These are phyloP conservation scores for Wallacemonas sp. DNA, from an alignment of 208 protist species.

Conservation along the genomic window DNA sequence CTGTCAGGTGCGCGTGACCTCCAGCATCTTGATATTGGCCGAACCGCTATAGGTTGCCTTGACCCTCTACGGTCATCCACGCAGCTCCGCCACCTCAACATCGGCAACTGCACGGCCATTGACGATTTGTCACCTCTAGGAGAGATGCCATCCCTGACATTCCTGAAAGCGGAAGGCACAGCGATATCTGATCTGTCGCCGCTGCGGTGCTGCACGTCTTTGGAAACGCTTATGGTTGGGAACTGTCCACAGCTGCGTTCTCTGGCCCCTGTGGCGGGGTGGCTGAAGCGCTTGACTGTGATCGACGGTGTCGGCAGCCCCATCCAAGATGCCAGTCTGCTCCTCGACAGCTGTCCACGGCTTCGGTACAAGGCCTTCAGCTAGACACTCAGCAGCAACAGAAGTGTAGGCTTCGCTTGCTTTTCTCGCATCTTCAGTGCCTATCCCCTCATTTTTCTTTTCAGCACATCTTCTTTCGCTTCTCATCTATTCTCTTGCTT, in stretches of 20 bases:
- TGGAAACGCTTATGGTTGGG: background rate
- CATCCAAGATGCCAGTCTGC: too few relatives aligned
- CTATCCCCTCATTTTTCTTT: too few relatives aligned
- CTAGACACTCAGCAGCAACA: too few relatives aligned
- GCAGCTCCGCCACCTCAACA: background rate
- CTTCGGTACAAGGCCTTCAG: too few relatives aligned
- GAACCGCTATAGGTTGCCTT: background rate
- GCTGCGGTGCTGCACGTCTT: background rate
- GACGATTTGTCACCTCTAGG: background rate
- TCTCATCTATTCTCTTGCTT: too few relatives aligned
- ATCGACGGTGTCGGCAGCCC: too few relatives aligned
- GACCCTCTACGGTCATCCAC: background rate
- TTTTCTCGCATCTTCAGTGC: too few relatives aligned
- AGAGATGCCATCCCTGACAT: background rate
- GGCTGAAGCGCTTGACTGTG: too few relatives aligned
- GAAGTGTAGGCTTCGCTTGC: too few relatives aligned
- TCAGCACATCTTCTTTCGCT: too few relatives aligned
- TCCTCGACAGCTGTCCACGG: too few relatives aligned
- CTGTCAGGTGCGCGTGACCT: background rate
- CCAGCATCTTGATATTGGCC: background rate
- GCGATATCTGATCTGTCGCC: background rate
- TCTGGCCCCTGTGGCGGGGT: too few relatives aligned
- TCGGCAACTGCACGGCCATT: background rate
- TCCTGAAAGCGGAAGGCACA: background rate
- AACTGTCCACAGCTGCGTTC: background rate